Evolutionary conservation across 202 grass and related monocot species (phyloP).

Genomic region (Alloteropsis angusta): DNA sequence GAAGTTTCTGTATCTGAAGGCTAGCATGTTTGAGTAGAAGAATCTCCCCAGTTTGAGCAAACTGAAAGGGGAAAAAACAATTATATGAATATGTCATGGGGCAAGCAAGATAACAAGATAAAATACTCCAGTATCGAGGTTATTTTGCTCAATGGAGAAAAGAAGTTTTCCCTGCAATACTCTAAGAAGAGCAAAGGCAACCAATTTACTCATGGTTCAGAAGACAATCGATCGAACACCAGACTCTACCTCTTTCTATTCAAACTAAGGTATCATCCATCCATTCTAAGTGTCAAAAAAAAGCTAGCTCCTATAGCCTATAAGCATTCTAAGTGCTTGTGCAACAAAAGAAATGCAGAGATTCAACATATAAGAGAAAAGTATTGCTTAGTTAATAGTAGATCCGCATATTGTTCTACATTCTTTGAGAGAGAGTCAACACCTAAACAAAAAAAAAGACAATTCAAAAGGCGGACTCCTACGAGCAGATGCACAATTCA

Average conservation of each 20-base stretch:
- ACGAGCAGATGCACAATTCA: too few relatives aligned
- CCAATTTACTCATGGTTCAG: constrained; percentile 3
- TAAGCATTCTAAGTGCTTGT: constrained; percentile 10
- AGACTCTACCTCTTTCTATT: background rate
- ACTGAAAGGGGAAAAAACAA: constrained; percentile 45
- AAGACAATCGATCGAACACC: constrained; percentile 1
- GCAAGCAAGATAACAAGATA: background rate
- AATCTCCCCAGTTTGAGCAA: constrained; percentile 58
- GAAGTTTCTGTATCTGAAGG: constrained; percentile 49
- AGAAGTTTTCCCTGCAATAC: background rate
- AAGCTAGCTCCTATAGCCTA: background rate
- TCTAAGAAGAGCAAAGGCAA: constrained; percentile 5
- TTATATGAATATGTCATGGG: constrained; percentile 18
- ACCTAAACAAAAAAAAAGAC: too few relatives aligned
- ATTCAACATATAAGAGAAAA: too few relatives aligned
- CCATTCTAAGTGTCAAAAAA: background rate
- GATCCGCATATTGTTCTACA: too few relatives aligned
- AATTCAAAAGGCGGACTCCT: too few relatives aligned
- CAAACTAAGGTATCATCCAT: background rate
- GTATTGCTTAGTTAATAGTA: too few relatives aligned
- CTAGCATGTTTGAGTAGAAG: constrained; percentile 57
- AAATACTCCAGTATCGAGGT: constrained; percentile 11
- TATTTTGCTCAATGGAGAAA: background rate
- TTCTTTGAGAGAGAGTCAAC: too few relatives aligned
- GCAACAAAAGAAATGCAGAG: constrained; percentile 11